These are phyloP conservation scores for Apiospora kogelbergensis DNA, from an alignment of 2,329 filamentous ascomycete species.

Conservation along the genomic window DNA sequence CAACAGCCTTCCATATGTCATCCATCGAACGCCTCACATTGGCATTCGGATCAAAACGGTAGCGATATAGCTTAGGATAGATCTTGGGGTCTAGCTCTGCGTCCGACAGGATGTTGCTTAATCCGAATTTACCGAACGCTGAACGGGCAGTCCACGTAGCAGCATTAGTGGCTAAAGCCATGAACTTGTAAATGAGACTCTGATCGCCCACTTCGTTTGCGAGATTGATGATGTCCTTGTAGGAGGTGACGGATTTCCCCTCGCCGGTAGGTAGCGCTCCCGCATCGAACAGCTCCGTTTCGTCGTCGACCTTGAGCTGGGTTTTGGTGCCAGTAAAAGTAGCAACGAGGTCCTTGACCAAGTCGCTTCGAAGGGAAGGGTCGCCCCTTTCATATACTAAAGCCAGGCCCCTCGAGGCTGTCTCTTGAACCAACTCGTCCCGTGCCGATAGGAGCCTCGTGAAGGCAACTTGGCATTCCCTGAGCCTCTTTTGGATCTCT, in stretches of 20 bases:
- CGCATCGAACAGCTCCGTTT: conserved; percentile 91
- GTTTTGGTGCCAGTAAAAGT: conserved; percentile 80
- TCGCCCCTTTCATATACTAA: conserved; percentile 94
- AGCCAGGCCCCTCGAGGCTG: conserved; percentile 85
- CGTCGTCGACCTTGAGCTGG: conserved; percentile 78
- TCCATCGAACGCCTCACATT: conserved; percentile 96
- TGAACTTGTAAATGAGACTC: conserved; percentile 96
- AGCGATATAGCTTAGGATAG: conserved; percentile 92
- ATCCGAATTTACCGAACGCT: conserved; percentile 89
- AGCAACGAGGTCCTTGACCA: conserved; percentile 84
- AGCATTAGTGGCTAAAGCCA: conserved; percentile 94
- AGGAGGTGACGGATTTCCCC: conserved; percentile 86
- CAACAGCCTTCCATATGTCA: conserved; percentile 94
- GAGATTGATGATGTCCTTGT: conserved; percentile 94
- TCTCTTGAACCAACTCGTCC: conserved; percentile 94
- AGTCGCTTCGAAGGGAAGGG: conserved; percentile 71
- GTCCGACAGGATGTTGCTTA: conserved; percentile 89
- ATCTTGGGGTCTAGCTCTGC: conserved; percentile 88
- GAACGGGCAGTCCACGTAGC: conserved; percentile 97
- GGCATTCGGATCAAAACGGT: conserved; percentile 90
- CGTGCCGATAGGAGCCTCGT: conserved; percentile 83
- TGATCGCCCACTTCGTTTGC: conserved; percentile 97
- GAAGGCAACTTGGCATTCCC: conserved; percentile 83
- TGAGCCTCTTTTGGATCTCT: conserved; percentile 71
- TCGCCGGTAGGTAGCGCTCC: conserved; percentile 89